Evolutionary conservation across 768 basidiomycete species (phyloP), one percentile per base, ranked within the genome.

Genomic region (Suillus bovinus): DNA sequence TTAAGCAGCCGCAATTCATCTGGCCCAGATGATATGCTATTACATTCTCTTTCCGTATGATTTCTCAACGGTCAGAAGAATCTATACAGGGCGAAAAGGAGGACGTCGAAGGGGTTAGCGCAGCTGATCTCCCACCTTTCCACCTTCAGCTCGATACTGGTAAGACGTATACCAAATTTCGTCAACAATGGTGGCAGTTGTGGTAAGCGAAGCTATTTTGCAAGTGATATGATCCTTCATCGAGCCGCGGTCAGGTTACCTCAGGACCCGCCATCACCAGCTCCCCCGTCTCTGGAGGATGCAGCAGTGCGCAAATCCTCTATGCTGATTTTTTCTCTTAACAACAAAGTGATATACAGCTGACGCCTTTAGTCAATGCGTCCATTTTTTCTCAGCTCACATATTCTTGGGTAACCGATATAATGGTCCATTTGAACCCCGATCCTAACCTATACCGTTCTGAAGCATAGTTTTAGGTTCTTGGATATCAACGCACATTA

Each of bases 401-500:
- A 0, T 91, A 86, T 68, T 69, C 79, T 36, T 91, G 89, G 86
- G 84, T 91, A 42, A 82, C 80, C 2, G 83, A 82, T 1, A 74
- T 86, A n/a, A 85, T 86, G 82, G 84, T 81, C 61, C 46, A 56
- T 60, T 61, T 31, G 33, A 31, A 54, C 53, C 10, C 36, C 10
- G 17, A 61, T 33, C 42, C 16, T 29, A 57, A 36, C 33, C 14
- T 17, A 36, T 54, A 24, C 13, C 29, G 8, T 27, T 27, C 7
- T 59, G 7, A 56, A 8, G 33, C 44, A 29, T 27, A 8, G 36
- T 33, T 36, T 27, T 41, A 85, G 84, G 76, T 78, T 11, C 76
- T 87, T 41, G 89, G 89, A 0, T 91, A 87, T 68, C 87, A 89
- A 68, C 79, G 91, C 33, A 87, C 89, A 1, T 78, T 93, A 8